phyloP scores from a whole-genome alignment of 2,329 filamentous ascomycete species.

The Fonsecaea monophora region DNA sequence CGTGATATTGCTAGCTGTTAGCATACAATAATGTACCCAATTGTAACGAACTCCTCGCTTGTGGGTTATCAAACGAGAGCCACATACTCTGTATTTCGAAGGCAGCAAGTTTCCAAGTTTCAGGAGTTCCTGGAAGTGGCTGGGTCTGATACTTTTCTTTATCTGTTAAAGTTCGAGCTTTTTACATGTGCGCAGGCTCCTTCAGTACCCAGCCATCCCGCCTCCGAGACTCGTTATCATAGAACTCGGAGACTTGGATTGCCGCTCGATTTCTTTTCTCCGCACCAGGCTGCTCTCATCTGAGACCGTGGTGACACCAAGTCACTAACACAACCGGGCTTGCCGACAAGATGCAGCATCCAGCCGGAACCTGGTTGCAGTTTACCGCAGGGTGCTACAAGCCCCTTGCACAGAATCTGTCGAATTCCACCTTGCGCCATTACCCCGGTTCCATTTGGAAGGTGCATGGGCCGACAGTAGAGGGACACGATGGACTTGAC shows the following conservation, averaged over 20 bases:
- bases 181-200: neutral
- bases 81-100: neutral
- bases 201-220: neutral
- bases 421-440: constrained; percentile 20
- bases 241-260: neutral
- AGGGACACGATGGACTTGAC: constrained; percentile 13
- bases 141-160: neutral
- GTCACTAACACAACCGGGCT: constrained; percentile 20
- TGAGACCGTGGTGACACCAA: constrained; percentile 26
- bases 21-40: neutral
- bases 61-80: neutral
- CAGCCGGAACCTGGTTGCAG: constrained; percentile 26
- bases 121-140: neutral
- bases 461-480: constrained; percentile 1
- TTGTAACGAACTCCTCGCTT: neutral
- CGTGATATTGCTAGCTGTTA: neutral
- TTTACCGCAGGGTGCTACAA: constrained; percentile 15
- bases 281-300: constrained; percentile 7
- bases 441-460: constrained; percentile 19
- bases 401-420: constrained; percentile 18
- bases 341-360: constrained; percentile 18
- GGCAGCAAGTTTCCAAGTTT: neutral
- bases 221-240: neutral
- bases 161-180: neutral
- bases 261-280: neutral